phyloP scores from a whole-genome alignment of 331 rosid species.

The Malus hybrid region DNA sequence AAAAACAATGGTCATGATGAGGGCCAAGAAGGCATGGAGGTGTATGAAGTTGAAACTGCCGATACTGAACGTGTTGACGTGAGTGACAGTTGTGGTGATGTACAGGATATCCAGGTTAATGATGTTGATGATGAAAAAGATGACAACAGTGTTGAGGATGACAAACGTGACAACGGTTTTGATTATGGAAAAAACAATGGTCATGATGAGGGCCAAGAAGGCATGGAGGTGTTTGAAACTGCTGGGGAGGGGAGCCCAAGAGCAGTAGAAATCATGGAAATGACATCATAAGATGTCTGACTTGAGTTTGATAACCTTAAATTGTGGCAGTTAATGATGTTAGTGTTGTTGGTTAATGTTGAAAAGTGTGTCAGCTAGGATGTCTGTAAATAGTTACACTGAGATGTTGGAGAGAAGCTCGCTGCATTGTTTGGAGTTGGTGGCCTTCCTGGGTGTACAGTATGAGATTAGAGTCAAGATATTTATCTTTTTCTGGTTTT shows the following conservation, averaged over 20 bases:
- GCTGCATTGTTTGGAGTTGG: conserved; percentile 27
- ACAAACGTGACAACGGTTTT: conserved; percentile 11
- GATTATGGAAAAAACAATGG: conserved; percentile 15
- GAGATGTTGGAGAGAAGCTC: conserved; percentile 27
- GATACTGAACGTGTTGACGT: conserved; percentile 10
- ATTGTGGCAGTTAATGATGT: conserved; percentile 24
- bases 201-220: conserved; percentile 13
- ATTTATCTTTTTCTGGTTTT: background rate
- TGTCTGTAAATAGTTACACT: conserved; percentile 57
- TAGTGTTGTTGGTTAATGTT: conserved; percentile 20
- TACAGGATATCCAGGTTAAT: conserved; percentile 17
- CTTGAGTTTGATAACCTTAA: conserved; percentile 15
- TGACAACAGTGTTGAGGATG: conserved; percentile 14
- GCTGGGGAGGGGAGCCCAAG: conserved; percentile 25
- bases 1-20: conserved; percentile 19
- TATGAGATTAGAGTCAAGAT: conserved; percentile 21
- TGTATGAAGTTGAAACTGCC: conserved; percentile 14
- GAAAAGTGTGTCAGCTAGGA: conserved; percentile 27
- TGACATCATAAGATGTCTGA: conserved; percentile 25
- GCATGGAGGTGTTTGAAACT: conserved; percentile 27
- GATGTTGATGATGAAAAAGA: conserved; percentile 10
- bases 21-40: conserved; percentile 20
- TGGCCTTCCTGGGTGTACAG: conserved; percentile 49
- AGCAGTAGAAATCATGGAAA: conserved; percentile 38
- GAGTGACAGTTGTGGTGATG: conserved; percentile 12